These are phyloP conservation scores for Lasiodiplodia hormozganensis DNA, from an alignment of 2,329 filamentous ascomycete species.

Conservation along the genomic window DNA sequence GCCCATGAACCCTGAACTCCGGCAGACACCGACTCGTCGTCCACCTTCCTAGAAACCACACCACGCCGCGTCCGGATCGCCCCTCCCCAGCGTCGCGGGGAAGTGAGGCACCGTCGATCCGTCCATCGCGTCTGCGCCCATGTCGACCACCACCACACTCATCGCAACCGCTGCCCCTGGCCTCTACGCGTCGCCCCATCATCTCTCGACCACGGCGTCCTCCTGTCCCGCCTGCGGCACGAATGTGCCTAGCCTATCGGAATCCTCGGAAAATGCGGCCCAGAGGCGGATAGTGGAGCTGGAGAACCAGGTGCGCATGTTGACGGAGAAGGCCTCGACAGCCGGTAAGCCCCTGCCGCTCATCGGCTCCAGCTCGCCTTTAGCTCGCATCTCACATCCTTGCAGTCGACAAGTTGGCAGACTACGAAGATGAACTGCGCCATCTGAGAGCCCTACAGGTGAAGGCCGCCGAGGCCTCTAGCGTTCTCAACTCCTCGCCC, in stretches of 20 bases:
- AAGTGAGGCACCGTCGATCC: slow-evolving; percentile 26
- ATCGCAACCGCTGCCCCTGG: slow-evolving; percentile 25
- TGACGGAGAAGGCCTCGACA: slow-evolving; percentile 74
- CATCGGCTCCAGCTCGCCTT: background rate
- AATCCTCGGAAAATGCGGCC: slow-evolving; percentile 30
- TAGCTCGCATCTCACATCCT: slow-evolving; percentile 23
- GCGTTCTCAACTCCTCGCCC: slow-evolving; percentile 35
- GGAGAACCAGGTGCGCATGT: slow-evolving; percentile 71
- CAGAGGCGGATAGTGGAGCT: slow-evolving; percentile 59
- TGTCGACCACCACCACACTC: slow-evolving; percentile 14
- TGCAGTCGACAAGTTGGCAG: slow-evolving; percentile 66
- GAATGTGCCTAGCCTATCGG: slow-evolving; percentile 13
- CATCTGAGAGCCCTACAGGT: slow-evolving; percentile 58
- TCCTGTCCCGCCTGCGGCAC: slow-evolving; percentile 24
- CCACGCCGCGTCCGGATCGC: slow-evolving; percentile 20
- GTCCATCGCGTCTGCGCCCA: background rate
- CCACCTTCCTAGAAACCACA: slow-evolving; percentile 19
- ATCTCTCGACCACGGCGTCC: slow-evolving; percentile 9
- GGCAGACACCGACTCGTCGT: slow-evolving; percentile 26
- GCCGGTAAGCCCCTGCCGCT: slow-evolving; percentile 53
- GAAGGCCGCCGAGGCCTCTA: slow-evolving; percentile 25
- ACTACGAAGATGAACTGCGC: slow-evolving; percentile 81
- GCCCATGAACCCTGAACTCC: slow-evolving; percentile 15
- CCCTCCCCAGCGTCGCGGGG: slow-evolving; percentile 18
- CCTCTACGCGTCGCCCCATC: slow-evolving; percentile 1